Conservation (phyloP, 306 rosid species). For the Biancaea sappan region DNA sequence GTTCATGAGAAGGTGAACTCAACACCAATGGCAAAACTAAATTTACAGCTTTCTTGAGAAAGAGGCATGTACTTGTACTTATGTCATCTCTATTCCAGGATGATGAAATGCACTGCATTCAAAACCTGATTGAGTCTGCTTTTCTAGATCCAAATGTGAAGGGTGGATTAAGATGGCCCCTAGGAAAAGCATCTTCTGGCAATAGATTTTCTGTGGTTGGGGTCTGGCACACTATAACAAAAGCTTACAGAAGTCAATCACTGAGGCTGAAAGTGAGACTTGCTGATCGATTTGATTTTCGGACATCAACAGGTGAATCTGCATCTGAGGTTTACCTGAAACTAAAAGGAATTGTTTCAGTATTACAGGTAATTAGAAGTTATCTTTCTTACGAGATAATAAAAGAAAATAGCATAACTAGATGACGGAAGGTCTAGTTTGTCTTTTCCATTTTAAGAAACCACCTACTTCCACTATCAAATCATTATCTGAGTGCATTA, state of each 20-base stretch:
- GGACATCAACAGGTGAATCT: conserved; percentile 44
- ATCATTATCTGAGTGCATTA: background rate
- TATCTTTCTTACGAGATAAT: background rate
- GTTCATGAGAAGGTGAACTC: background rate
- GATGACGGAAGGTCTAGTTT: background rate
- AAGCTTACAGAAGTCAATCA: conserved; percentile 36
- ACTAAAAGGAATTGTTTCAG: conserved; percentile 41
- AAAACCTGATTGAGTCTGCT: conserved; percentile 49
- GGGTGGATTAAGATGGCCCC: conserved; percentile 72
- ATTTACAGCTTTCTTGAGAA: background rate
- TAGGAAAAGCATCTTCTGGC: conserved; percentile 49
- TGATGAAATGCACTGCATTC: conserved; percentile 53
- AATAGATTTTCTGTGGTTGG: conserved; percentile 47
- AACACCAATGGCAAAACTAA: background rate
- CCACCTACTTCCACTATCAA: background rate
- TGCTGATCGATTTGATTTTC: conserved; percentile 54
- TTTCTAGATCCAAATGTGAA: conserved; percentile 51
- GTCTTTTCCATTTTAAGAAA: background rate
- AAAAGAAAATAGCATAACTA: background rate
- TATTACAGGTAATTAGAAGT: conserved; percentile 38
- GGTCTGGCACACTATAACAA: conserved; percentile 44
- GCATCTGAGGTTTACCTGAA: conserved; percentile 42
- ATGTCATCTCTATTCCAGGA: conserved; percentile 36
- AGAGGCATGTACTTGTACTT: background rate
- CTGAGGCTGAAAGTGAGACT: conserved; percentile 49